These are phyloP conservation scores for Pseudocercospora fijiensis DNA, from an alignment of 2,329 filamentous ascomycete genomes.

Conservation along the genomic window DNA sequence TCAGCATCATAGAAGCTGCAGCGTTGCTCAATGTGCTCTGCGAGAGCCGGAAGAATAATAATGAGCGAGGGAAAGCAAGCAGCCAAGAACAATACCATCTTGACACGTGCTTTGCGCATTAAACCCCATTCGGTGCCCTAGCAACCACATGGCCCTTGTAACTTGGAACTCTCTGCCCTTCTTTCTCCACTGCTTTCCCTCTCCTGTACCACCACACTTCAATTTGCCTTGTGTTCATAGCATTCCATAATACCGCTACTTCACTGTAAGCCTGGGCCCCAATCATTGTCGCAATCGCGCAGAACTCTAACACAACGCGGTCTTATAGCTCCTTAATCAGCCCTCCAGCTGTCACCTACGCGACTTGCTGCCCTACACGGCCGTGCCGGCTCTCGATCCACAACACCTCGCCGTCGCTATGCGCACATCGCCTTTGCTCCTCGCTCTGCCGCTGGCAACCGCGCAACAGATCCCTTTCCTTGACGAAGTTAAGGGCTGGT, in stretches of 20 bases:
- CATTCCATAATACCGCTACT: neutral
- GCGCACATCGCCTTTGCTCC: slow-evolving; percentile 54
- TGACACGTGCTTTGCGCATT: neutral
- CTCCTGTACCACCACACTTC: neutral
- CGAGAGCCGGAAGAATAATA: neutral
- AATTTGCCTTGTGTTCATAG: slow-evolving; percentile 3
- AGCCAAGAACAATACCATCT: neutral
- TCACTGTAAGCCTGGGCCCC: neutral
- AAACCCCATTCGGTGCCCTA: neutral
- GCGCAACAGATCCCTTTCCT: slow-evolving; percentile 62
- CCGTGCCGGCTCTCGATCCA: neutral
- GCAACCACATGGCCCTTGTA: neutral
- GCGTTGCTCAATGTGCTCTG: neutral
- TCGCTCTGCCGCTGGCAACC: slow-evolving; percentile 52
- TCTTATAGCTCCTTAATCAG: neutral
- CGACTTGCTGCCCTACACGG: neutral
- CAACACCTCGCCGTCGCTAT: slow-evolving; percentile 36
- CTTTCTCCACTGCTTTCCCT: neutral
- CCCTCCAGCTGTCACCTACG: slow-evolving; percentile 5
- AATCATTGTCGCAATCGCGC: neutral
- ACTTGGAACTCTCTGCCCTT: neutral
- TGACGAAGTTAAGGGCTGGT: slow-evolving; percentile 58
- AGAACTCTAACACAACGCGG: neutral
- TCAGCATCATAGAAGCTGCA: neutral
- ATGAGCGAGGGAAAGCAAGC: neutral